Conservation (phyloP, 2,329 filamentous ascomycete genomes). For the Orbilia ellipsospora region DNA sequence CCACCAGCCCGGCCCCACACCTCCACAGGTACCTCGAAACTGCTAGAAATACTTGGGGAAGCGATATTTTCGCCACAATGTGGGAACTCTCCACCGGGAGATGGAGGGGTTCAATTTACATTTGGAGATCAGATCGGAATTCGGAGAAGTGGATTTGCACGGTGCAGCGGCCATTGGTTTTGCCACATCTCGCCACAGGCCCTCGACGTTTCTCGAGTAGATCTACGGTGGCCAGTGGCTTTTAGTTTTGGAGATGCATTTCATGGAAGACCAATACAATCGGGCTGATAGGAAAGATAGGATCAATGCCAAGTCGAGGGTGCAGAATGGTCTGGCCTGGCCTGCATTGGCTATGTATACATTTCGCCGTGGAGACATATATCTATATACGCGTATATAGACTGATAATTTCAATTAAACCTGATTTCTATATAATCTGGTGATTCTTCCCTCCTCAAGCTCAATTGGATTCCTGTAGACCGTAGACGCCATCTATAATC, state of each 20-base stretch:
- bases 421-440: conserved; percentile 9
- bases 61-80: conserved; percentile 2
- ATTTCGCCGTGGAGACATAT: background rate
- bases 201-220: conserved; percentile 3
- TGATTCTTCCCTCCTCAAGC: background rate
- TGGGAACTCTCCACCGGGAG: background rate
- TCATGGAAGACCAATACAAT: background rate
- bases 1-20: conserved; percentile 2
- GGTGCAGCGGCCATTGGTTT: background rate
- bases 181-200: conserved; percentile 16
- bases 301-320: background rate
- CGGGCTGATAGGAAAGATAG: conserved; percentile 21
- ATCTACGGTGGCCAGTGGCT: conserved; percentile 26
- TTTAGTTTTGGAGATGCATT: background rate
- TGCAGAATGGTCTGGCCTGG: background rate
- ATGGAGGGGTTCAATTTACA: background rate
- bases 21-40: background rate
- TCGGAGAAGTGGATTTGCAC: conserved; percentile 12
- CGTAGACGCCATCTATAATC: background rate
- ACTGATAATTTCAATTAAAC: too few relatives aligned
- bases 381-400: background rate
- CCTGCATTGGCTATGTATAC: conserved; percentile 1
- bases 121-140: conserved; percentile 6
- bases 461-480: background rate
- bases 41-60: background rate